Evolutionary conservation across 192 early-diverging fungal genomes (phyloP).

Genomic region (Chytriomyces hyalinus): DNA sequence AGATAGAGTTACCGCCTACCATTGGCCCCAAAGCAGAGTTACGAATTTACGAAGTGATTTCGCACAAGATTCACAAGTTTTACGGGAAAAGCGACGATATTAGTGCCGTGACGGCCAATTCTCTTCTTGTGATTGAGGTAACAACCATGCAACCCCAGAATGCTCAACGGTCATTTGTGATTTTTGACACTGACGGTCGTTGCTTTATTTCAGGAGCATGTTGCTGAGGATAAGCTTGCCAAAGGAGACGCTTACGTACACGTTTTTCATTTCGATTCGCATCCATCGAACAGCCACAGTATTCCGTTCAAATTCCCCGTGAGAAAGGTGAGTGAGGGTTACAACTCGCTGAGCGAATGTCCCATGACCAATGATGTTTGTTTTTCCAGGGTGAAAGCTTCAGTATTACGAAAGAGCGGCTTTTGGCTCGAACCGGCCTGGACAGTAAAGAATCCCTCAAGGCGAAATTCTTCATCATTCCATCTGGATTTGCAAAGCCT

Average conservation of each 20-base stretch:
- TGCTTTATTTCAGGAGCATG: conserved; percentile 5
- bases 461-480: conserved; percentile 61
- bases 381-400: conserved; percentile 66
- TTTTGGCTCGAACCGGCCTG: conserved; percentile 73
- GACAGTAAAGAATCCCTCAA: conserved; percentile 82
- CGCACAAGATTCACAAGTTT: conserved; percentile 55
- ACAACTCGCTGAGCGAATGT: neutral
- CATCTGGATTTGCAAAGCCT: conserved; percentile 31
- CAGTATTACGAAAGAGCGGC: conserved; percentile 72
- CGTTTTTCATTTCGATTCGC: conserved; percentile 80
- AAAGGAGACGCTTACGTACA: conserved; percentile 35
- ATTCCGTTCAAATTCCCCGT: conserved; percentile 79
- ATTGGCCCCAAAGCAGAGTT: conserved; percentile 41
- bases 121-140: conserved; percentile 65
- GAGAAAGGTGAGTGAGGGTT: conserved; percentile 11
- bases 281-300: conserved; percentile 69
- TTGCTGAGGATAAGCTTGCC: conserved; percentile 22
- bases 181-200: neutral
- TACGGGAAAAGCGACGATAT: conserved; percentile 55
- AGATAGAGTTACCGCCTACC: conserved; percentile 43
- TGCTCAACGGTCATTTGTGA: neutral
- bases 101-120: conserved; percentile 45
- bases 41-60: conserved; percentile 62
- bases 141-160: neutral
- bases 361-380: neutral